These are phyloP conservation scores for Cyclocybe aegerita DNA, from an alignment of 768 basidiomycete genomes.

Conservation along the genomic window DNA sequence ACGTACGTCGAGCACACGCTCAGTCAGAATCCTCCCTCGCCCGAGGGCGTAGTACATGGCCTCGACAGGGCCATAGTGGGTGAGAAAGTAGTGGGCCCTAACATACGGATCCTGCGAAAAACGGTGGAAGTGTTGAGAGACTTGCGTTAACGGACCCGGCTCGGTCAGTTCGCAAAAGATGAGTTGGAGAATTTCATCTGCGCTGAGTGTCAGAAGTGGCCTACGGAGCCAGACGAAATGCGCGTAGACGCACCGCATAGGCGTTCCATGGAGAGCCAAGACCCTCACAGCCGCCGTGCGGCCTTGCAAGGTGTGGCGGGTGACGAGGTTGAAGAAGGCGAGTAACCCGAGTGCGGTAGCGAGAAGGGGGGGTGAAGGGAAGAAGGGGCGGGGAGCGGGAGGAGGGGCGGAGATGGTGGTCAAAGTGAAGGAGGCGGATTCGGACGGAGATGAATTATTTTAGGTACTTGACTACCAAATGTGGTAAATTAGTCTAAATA, in stretches of 20 bases:
- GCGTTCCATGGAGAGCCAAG: constrained; percentile 48
- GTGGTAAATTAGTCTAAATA: constrained; percentile 24
- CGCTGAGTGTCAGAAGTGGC: constrained; percentile 11
- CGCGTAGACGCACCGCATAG: constrained; percentile 56
- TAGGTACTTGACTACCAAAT: constrained; percentile 37
- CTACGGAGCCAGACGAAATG: not conserved
- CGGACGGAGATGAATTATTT: constrained; percentile 49
- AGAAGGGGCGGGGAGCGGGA: constrained; percentile 11
- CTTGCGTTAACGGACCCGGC: constrained; percentile 56
- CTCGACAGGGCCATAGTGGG: constrained; percentile 67
- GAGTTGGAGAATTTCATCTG: constrained; percentile 69
- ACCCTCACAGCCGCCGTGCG: constrained; percentile 13
- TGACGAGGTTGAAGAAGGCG: constrained; percentile 7
- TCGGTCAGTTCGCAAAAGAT: constrained; percentile 72
- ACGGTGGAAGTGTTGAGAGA: constrained; percentile 56
- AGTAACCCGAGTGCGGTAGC: constrained; percentile 7
- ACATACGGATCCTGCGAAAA: constrained; percentile 76
- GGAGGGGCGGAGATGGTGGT: constrained; percentile 25
- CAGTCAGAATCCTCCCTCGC: constrained; percentile 62
- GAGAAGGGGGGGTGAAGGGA: constrained; percentile 8
- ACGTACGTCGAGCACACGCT: constrained; percentile 70
- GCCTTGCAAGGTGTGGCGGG: constrained; percentile 12
- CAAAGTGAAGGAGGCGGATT: constrained; percentile 31
- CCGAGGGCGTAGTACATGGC: constrained; percentile 78
- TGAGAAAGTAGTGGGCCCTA: constrained; percentile 75